Percentiles rank a stretch among this genome's conserved stretches.
Evolutionary conservation across 2,329 filamentous ascomycete species (phyloP).

Genomic region (Apiospora hydei): DNA sequence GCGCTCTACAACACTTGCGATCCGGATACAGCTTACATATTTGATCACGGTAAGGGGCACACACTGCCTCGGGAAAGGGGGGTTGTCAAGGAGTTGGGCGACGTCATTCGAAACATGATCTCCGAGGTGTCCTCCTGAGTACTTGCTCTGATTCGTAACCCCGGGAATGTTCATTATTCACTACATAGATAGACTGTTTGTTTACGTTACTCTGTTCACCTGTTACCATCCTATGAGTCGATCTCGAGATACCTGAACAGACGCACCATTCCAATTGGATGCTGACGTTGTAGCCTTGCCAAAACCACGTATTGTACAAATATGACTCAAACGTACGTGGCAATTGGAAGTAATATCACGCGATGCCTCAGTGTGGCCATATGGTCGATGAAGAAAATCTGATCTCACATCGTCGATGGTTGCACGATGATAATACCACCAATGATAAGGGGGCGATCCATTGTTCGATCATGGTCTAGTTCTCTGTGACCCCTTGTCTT

Average conservation of each 20-base stretch:
- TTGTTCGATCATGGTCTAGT: neutral
- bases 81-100: conserved; percentile 55
- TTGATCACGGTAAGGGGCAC: conserved; percentile 71
- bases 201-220: neutral
- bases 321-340: too few relatives aligned
- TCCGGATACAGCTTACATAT: conserved; percentile 64
- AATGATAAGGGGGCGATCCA: neutral
- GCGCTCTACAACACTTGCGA: conserved; percentile 69
- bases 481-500: neutral
- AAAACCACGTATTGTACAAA: too few relatives aligned
- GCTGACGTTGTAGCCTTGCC: too few relatives aligned
- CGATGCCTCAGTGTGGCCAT: neutral
- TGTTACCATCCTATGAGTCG: neutral
- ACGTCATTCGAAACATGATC: conserved; percentile 49
- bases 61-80: conserved; percentile 63
- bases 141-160: neutral
- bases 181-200: conserved; percentile 43
- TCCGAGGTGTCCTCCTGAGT: conserved; percentile 27
- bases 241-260: too few relatives aligned
- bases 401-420: neutral
- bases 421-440: neutral
- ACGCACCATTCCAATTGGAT: too few relatives aligned
- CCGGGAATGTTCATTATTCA: conserved; percentile 48
- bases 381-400: neutral
- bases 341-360: neutral